Evolutionary conservation across 768 basidiomycete genomes (phyloP), one percentile per base, ranked within the genome.

Genomic region (Chiua virens): DNA sequence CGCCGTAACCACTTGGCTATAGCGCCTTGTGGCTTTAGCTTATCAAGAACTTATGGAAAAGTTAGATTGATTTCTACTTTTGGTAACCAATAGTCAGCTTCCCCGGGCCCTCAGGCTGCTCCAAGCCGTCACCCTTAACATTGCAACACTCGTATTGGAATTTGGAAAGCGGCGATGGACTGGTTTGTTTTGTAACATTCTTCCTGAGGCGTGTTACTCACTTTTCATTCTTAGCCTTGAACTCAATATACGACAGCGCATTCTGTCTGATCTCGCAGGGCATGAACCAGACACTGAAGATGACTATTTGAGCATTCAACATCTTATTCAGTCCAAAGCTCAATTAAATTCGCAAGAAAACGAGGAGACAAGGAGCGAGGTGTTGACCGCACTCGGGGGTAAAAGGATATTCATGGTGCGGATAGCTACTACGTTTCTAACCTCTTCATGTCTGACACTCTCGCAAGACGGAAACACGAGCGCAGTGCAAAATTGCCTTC

Each of bases 401-500:
- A 42, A 38, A 36, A 59, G 50, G 71, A 72, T 77, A 43, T 83
- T 74, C 68, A 89, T 88, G 85, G 87, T 86, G 65, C 34, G 80
- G 21, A 17, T 11, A 17, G 17, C 8, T 28, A 20, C 36, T 23
- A 18, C 50, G 1, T 36, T 45, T 41, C 21, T 13, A 15, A 18
- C 42, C 13, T 40, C 18, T 27, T 18, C 17, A 28, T 34, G 18
- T 37, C 40, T 58, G 35, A 41, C 54, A 8, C 13, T 44, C 30
- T 50, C 55, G 37, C 25, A 52, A 93, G 91, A 72, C 87, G 18
- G 80, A 82, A 11, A 85, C 87, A 3, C 75, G 82, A 48, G 81
- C 85, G 14, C 87, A 89, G 57, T 89, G 85, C 70, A 88, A 87
- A 56, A 86, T 91, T 53, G 89, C 89, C 2, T 93, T 92, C 57